Evolutionary conservation across 306 rosid genomes (phyloP).

Genomic region (Urtica urens): DNA sequence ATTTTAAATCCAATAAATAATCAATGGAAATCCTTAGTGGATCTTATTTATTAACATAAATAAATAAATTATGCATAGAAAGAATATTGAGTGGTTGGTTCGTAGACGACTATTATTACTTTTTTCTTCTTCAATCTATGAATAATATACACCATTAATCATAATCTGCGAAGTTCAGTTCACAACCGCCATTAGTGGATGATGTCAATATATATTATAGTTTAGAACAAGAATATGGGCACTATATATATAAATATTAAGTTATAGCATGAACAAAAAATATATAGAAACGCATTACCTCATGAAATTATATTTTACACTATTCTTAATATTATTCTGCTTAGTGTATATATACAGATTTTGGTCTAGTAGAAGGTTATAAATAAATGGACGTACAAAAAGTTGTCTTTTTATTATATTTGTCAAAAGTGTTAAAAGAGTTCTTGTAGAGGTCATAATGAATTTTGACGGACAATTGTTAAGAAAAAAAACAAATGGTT

Average conservation of each 20-base stretch:
- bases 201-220: constrained; percentile 22
- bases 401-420: too few species aligned
- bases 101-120: too few species aligned
- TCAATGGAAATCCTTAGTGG: constrained; percentile 20
- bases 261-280: background rate
- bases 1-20: background rate
- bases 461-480: constrained; percentile 12
- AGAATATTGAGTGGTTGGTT: constrained; percentile 23
- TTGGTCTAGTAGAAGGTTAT: too few species aligned
- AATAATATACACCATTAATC: background rate
- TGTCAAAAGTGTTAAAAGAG: constrained; percentile 9
- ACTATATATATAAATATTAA: constrained; percentile 7
- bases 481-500: too few species aligned
- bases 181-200: constrained; percentile 24
- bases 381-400: too few species aligned
- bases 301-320: background rate
- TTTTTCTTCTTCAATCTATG: background rate
- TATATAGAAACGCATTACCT: constrained; percentile 3
- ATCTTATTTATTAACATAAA: constrained; percentile 17
- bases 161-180: constrained; percentile 6
- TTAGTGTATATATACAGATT: too few species aligned
- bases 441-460: background rate
- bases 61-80: constrained; percentile 4
- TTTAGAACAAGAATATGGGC: constrained; percentile 19
- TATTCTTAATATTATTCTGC: too few species aligned